phyloP scores from a whole-genome alignment of 1,284 basidiomycete species.

The Moesziomyces parantarcticus region DNA sequence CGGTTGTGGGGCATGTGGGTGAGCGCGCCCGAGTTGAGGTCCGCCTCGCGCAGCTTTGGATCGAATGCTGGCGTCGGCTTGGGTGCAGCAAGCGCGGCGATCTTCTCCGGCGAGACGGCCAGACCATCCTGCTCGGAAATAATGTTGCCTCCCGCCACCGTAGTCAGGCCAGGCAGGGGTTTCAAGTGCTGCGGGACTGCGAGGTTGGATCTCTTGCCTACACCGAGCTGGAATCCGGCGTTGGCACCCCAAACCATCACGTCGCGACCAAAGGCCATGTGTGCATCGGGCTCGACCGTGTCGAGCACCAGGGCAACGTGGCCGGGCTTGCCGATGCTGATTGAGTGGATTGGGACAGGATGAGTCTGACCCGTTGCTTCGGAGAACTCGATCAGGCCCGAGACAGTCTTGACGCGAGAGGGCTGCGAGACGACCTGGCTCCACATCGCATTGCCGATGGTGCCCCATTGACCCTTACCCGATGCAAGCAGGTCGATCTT shows the following conservation, averaged over 20 bases:
- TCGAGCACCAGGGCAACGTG: slow-evolving; percentile 70
- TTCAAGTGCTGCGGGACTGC: slow-evolving; percentile 76
- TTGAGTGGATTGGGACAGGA: slow-evolving; percentile 77
- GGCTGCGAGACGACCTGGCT: slow-evolving; percentile 80
- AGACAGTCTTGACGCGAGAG: slow-evolving; percentile 81
- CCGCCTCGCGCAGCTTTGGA: slow-evolving; percentile 49
- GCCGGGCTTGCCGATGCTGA: slow-evolving; percentile 78
- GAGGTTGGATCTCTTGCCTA: slow-evolving; percentile 80
- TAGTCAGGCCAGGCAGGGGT: slow-evolving; percentile 68
- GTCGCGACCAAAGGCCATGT: slow-evolving; percentile 70
- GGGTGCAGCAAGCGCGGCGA: slow-evolving; percentile 10
- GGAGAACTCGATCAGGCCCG: slow-evolving; percentile 75
- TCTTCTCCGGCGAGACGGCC: slow-evolving; percentile 18
- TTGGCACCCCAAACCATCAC: slow-evolving; percentile 72
- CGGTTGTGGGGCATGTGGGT: slow-evolving; percentile 64
- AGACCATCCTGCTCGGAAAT: slow-evolving; percentile 34
- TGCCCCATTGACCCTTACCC: slow-evolving; percentile 86
- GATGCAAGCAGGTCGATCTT: slow-evolving; percentile 78
- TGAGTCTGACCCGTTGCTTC: slow-evolving; percentile 65
- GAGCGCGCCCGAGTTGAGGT: slow-evolving; percentile 54
- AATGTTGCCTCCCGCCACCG: slow-evolving; percentile 17
- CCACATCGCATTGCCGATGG: slow-evolving; percentile 83
- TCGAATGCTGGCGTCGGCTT: slow-evolving; percentile 13
- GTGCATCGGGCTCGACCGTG: slow-evolving; percentile 51
- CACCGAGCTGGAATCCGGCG: slow-evolving; percentile 72